Conservation (phyloP, 495 filamentous ascomycete genomes). For the Penicillium cinerascens region DNA sequence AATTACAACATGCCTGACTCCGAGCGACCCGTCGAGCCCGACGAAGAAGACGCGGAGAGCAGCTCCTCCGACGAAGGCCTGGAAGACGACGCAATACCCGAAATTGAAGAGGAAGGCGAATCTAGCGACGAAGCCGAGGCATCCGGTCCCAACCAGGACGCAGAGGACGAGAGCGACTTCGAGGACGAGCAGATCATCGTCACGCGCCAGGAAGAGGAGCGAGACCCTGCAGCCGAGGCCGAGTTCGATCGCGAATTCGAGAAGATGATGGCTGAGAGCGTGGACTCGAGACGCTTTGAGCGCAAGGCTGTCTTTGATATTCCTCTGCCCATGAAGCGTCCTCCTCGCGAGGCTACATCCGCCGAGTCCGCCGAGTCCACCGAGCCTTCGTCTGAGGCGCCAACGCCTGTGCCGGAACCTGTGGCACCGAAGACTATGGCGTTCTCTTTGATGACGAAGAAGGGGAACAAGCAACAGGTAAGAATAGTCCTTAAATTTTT, state of each 20-base stretch:
- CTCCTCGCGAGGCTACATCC: conserved; percentile 54
- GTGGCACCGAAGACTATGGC: conserved; percentile 70
- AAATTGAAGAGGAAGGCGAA: conserved; percentile 55
- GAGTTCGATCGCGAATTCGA: conserved; percentile 98
- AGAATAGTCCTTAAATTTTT: conserved; percentile 13
- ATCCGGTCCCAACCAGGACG: conserved; percentile 48
- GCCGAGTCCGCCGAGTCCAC: conserved; percentile 34
- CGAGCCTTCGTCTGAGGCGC: conserved; percentile 36
- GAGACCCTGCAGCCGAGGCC: conserved; percentile 90
- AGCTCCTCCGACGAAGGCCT: conserved; percentile 59
- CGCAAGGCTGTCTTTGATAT: conserved; percentile 92
- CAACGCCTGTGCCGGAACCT: conserved; percentile 35
- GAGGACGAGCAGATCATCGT: conserved; percentile 88
- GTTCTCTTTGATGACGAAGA: conserved; percentile 93
- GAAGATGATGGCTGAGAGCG: conserved; percentile 97
- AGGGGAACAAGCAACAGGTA: conserved; percentile 91
- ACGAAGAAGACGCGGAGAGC: conserved; percentile 61
- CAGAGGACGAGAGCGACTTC: conserved; percentile 46
- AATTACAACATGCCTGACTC: conserved; percentile 77
- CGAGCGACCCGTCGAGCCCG: conserved; percentile 61
- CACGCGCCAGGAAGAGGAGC: conserved; percentile 80
- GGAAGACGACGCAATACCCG: conserved; percentile 53
- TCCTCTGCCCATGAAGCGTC: conserved; percentile 81
- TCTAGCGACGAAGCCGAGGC: conserved; percentile 59
- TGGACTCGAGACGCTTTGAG: conserved; percentile 91